phyloP scores from a whole-genome alignment of 441 rosid species.

The Pelargonium cotyledonis region DNA sequence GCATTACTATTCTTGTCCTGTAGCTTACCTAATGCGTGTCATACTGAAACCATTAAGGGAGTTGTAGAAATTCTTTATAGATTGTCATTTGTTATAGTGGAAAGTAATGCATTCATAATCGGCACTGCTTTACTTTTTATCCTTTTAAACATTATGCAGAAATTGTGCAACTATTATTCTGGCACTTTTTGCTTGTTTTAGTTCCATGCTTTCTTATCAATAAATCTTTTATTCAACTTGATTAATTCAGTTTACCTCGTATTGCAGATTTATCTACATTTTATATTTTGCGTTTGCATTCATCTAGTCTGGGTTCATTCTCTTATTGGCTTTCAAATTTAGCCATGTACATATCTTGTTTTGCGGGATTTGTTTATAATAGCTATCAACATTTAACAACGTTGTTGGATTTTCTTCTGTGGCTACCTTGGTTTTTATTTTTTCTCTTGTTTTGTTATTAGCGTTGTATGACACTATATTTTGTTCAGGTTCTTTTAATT shows the following conservation, averaged over 20 bases:
- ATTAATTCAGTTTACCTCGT: too few species aligned
- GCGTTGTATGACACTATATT: conserved; percentile 12
- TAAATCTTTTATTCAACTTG: not conserved
- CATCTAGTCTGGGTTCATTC: not conserved
- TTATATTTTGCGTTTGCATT: not conserved
- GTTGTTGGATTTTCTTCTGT: not conserved
- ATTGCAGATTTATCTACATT: not conserved
- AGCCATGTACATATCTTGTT: not conserved
- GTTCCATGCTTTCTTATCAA: not conserved
- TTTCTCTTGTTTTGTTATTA: conserved; percentile 11
- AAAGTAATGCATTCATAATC: too few species aligned
- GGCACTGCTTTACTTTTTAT: not conserved
- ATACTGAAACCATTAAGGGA: not conserved
- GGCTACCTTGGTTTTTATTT: not conserved
- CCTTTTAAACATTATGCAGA: not conserved
- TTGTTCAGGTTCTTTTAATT: conserved; percentile 74
- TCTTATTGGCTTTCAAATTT: not conserved
- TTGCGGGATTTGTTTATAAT: conserved; percentile 5
- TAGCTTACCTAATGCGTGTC: not conserved
- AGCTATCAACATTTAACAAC: not conserved
- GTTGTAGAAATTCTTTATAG: not conserved
- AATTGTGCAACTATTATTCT: not conserved
- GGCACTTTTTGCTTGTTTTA: not conserved
- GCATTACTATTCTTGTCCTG: not conserved
- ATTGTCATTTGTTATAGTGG: not conserved